Evolutionary conservation across 108 stramenopile species (phyloP).

Genomic region (Stephanodiscus minutulus): DNA sequence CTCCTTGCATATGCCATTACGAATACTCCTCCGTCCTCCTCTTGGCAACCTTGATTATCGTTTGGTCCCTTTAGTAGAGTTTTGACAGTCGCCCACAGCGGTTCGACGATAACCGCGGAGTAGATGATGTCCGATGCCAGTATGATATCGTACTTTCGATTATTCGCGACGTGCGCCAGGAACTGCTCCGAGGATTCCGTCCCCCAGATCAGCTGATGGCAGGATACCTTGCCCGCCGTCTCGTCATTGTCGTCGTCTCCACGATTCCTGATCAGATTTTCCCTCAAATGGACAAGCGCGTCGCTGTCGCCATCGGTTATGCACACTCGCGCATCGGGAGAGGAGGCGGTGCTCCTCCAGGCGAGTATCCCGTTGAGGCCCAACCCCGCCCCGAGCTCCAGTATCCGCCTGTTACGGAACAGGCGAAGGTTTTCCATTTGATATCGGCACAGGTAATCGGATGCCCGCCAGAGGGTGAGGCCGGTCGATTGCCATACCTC

Average conservation of each 20-base stretch:
- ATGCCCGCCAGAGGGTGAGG: constrained; percentile 76
- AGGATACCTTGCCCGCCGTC: constrained; percentile 9
- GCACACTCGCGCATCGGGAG: constrained; percentile 17
- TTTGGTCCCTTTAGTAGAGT: constrained; percentile 29
- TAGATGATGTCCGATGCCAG: constrained; percentile 73
- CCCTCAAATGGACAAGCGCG: constrained; percentile 47
- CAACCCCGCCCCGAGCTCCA: constrained; percentile 75
- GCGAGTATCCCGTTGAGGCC: constrained; percentile 68
- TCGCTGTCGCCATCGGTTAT: constrained; percentile 75
- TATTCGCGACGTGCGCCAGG: constrained; percentile 10
- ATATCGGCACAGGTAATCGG: constrained; percentile 68
- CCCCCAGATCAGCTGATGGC: constrained; percentile 57
- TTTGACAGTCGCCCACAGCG: constrained; percentile 65
- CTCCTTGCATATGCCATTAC: constrained; percentile 64
- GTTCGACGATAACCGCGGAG: constrained; percentile 52
- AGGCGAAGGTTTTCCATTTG: constrained; percentile 42
- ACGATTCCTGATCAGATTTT: constrained; percentile 54
- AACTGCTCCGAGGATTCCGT: constrained; percentile 33
- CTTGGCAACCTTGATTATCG: neutral
- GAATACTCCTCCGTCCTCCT: constrained; percentile 46
- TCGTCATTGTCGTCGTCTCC: neutral
- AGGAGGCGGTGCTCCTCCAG: constrained; percentile 26
- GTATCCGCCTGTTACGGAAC: constrained; percentile 31
- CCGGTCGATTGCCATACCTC: constrained; percentile 79
- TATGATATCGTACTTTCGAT: constrained; percentile 53